Conservation (phyloP, 2,329 filamentous ascomycete species). For the Scedosporium apiospermum region DNA sequence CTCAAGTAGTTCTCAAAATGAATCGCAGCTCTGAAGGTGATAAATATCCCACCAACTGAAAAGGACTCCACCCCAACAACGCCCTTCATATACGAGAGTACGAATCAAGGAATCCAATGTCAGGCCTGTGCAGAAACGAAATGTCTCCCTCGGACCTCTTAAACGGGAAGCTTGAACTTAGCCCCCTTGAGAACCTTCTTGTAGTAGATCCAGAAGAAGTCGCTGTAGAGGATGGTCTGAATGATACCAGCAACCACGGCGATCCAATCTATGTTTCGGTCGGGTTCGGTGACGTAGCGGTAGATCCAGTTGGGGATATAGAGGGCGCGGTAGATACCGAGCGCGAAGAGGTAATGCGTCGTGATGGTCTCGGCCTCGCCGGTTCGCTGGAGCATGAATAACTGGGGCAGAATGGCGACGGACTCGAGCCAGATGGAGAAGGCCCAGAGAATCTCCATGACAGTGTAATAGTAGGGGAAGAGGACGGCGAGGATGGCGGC, state of each 20-base stretch:
- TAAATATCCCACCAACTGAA: too few relatives aligned
- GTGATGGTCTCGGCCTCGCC: constrained; percentile 99
- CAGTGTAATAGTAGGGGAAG: constrained; percentile 75
- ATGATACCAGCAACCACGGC: constrained; percentile 81
- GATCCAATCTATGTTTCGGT: constrained; percentile 72
- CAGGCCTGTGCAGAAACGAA: too few relatives aligned
- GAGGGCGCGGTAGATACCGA: constrained; percentile 82
- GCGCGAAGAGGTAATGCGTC: constrained; percentile 90
- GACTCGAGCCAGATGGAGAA: constrained; percentile 98
- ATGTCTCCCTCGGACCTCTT: constrained; percentile 18
- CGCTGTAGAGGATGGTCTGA: constrained; percentile 92
- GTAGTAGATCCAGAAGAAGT: constrained; percentile 99
- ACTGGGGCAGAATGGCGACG: constrained; percentile 90
- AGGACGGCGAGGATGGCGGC: constrained; percentile 70
- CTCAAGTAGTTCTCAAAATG: too few relatives aligned
- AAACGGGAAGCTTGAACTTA: constrained; percentile 80
- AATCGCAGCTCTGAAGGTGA: too few relatives aligned
- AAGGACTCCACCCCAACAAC: too few relatives aligned
- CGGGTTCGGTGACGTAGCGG: constrained; percentile 66
- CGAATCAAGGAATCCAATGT: too few relatives aligned
- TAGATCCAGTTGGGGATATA: constrained; percentile 99
- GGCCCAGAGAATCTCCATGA: constrained; percentile 86
- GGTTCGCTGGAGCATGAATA: constrained; percentile 96
- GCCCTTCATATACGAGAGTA: too few relatives aligned
- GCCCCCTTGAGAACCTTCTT: constrained; percentile 87